Evolutionary conservation across 1,284 basidiomycete species (phyloP), one percentile per base, ranked within the genome.

Genomic region (Ustilago tritici): DNA sequence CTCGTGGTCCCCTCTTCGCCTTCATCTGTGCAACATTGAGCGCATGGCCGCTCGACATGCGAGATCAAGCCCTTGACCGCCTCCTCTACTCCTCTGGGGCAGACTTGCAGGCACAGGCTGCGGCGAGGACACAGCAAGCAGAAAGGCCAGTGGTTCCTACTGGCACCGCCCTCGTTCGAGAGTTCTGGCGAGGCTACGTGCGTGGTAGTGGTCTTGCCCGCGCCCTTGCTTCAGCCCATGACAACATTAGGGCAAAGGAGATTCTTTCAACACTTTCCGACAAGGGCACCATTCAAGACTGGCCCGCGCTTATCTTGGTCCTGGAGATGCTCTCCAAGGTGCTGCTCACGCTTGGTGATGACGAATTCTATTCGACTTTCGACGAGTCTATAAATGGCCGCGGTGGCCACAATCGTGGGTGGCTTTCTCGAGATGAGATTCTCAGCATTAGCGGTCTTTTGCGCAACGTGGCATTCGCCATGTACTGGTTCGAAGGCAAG

Each of bases 301-400:
- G 87, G 87, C 78, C 92, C 0, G 88, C 92, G 1, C 87, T 99
- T 2, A 87, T 98, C 3, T 89, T 98, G 56, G 89, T 98, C 4
- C 90, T 91, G 8, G 92, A 95, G 64, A 87, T 98, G 19, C 96
- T 98, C 86, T 90, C 91, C 2, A 92, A 96, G 74, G 91, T 92
- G 12, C 90, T 99, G 19, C 89, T 95, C 46, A 94, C 95, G 0
- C 93, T 99, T 88, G 94, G 94, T 2, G 97, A 99, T 80, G 96
- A 98, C 85, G 96, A 99, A 86, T 98, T 99, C 87, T 95, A 95
- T 84, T 90, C 91, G 31, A 43, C 50, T 19, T 41, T 17, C 55
- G 60, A 63, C 47, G 61, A 59, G 5, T 43, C 15, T 15, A 38
- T 65, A 40, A 64, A 53, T 10, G 68, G 63, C 31, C 49, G 60